These are phyloP conservation scores for Paramecium sexaurelia DNA, from an alignment of 73 alveolate species.

Conservation along the genomic window DNA sequence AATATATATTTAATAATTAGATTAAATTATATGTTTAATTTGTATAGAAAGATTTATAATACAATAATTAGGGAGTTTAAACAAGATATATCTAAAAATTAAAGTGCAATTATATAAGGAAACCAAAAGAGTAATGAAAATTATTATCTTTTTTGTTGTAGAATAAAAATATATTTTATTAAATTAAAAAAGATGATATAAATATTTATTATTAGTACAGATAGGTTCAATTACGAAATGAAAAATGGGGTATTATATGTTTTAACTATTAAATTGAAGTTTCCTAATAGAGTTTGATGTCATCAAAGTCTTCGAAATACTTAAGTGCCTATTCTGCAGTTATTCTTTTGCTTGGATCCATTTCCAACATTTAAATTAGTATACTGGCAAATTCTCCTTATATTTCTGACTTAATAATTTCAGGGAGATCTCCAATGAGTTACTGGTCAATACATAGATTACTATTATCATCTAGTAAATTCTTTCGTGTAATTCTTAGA, in stretches of 20 bases:
- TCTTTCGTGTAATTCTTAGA: background rate
- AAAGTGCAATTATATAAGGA: too few species aligned
- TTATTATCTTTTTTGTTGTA: too few species aligned
- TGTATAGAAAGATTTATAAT: too few species aligned
- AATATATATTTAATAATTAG: too few species aligned
- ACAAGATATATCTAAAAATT: too few species aligned
- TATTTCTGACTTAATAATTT: background rate
- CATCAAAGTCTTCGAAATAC: background rate
- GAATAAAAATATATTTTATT: too few species aligned
- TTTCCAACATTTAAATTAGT: background rate
- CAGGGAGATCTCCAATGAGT: background rate
- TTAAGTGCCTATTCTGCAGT: background rate
- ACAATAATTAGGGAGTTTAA: too few species aligned
- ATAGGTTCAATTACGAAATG: background rate
- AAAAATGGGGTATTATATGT: background rate
- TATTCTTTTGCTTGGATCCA: background rate
- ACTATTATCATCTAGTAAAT: background rate
- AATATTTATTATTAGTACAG: background rate
- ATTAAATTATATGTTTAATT: too few species aligned
- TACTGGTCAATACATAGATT: background rate
- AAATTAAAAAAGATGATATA: background rate
- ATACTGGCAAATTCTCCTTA: background rate
- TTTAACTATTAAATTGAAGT: background rate
- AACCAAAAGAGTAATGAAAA: too few species aligned
- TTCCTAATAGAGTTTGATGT: background rate